phyloP scores from a whole-genome alignment of 768 basidiomycete species.

The Pulveroboletus sp. region DNA sequence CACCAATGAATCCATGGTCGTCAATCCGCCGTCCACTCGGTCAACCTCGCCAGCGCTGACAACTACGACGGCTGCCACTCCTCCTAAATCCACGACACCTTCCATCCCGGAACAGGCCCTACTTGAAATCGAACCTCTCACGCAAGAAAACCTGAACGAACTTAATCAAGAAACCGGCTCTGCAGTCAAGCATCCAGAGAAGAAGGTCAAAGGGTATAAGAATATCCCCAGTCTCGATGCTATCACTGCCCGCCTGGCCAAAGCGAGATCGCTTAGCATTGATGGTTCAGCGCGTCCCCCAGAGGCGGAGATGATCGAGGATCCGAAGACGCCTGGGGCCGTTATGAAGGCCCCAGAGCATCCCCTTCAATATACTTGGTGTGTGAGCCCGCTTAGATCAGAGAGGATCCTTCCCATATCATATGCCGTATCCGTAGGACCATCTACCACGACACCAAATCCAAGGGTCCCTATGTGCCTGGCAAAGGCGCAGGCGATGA shows the following conservation, averaged over 20 bases:
- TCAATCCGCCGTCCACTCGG: slow-evolving; percentile 63
- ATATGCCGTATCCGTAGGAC: slow-evolving; percentile 51
- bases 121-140: slow-evolving; percentile 45
- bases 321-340: slow-evolving; percentile 77
- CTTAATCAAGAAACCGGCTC: slow-evolving; percentile 51
- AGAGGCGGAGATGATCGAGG: slow-evolving; percentile 73
- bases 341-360: slow-evolving; percentile 70
- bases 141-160: slow-evolving; percentile 61
- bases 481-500: slow-evolving; percentile 24
- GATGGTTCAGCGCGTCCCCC: slow-evolving; percentile 66
- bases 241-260: slow-evolving; percentile 75
- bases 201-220: slow-evolving; percentile 67
- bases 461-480: slow-evolving; percentile 46
- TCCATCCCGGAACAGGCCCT: slow-evolving; percentile 36
- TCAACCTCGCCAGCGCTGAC: slow-evolving; percentile 60
- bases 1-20: slow-evolving; percentile 58
- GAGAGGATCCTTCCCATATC: neutral
- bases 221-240: slow-evolving; percentile 84
- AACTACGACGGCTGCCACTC: slow-evolving; percentile 40
- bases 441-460: slow-evolving; percentile 84
- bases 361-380: slow-evolving; percentile 84
- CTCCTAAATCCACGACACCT: slow-evolving; percentile 39
- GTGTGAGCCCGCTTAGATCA: slow-evolving; percentile 12
- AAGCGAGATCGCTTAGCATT: slow-evolving; percentile 56
- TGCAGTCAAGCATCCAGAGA: slow-evolving; percentile 28